phyloP scores from a whole-genome alignment of 2,329 filamentous ascomycete species.

The Rutstroemia sp. region DNA sequence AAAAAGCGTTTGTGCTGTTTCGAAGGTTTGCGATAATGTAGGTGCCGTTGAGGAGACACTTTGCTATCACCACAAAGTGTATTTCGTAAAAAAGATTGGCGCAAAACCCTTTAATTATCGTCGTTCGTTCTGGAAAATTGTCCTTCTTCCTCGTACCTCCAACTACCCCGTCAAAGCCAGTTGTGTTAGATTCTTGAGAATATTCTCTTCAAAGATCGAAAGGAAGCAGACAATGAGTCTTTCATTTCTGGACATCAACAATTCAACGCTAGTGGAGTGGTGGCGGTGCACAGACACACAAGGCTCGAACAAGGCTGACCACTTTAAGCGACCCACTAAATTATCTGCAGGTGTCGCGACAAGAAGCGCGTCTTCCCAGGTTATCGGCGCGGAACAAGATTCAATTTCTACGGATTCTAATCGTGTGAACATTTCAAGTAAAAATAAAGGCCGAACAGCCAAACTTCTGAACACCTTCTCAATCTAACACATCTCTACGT shows the following conservation, averaged over 20 bases:
- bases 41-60: conserved; percentile 12
- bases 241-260: neutral
- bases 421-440: neutral
- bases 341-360: conserved; percentile 8
- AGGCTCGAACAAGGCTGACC: neutral
- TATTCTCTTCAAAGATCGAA: conserved; percentile 3
- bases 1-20: neutral
- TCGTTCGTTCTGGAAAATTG: neutral
- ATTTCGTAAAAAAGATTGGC: conserved; percentile 2
- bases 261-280: neutral
- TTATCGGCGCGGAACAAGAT: neutral
- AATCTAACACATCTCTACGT: neutral
- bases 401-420: too few relatives aligned
- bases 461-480: neutral
- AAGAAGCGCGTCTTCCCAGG: conserved; percentile 6
- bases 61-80: conserved; percentile 26
- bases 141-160: neutral
- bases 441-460: neutral
- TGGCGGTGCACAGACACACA: neutral
- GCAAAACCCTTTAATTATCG: neutral
- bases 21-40: conserved; percentile 5
- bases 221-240: neutral
- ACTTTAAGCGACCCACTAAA: conserved; percentile 15
- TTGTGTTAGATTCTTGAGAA: conserved; percentile 2
- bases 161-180: neutral